Evolutionary conservation across 75 land plant genomes (phyloP), one percentile per base, ranked within the genome.

Genomic region (Larix kaempferi): DNA sequence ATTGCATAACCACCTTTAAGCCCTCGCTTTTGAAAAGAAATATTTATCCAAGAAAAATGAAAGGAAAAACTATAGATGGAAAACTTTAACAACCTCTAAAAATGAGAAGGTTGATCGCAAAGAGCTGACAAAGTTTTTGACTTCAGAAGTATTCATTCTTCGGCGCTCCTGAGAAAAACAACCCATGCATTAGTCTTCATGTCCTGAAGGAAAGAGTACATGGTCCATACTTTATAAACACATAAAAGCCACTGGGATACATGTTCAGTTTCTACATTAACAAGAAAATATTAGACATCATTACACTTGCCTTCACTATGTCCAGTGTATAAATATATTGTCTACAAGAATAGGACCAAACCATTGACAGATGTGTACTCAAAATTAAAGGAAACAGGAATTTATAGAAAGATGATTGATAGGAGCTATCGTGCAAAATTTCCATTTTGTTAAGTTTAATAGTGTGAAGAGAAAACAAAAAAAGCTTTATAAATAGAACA

Each of bases 131-230:
- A 86, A 97, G 54, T 59, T 79, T 27, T 84, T 88, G 62, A 89
- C 90, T 80, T 97, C 99, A 62, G 86, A 80, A 26, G 91, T 56
- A 72, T 39, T 83, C 99, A 95, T 94, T 59, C 77, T 73, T 64
- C 82, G 88, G 4, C 99, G 87, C 74, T 97, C 99, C 99, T 97
- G 87, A 59, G 25, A 80, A 71, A 79, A 52, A 29, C 59, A 74
- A 15, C 54, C 49, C 72, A 69, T 14, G 27, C 3, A 62, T 25
- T 22, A 25, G 26, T 25, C 3, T 25, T 11, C 65, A 25, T 25
- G 3, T 62, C 19, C 39, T 10, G 71, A 35, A 39, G 44, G 23
- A 12, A 7, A 67, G 19, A 67, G 19, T 35, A 35, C 5, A 67
- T 7, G 39, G 67, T 64, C 33, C 33, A 29, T 35, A 29, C 19